These are phyloP conservation scores for Podila verticillata DNA, from an alignment of 192 early-diverging fungal genomes.

Conservation along the genomic window DNA sequence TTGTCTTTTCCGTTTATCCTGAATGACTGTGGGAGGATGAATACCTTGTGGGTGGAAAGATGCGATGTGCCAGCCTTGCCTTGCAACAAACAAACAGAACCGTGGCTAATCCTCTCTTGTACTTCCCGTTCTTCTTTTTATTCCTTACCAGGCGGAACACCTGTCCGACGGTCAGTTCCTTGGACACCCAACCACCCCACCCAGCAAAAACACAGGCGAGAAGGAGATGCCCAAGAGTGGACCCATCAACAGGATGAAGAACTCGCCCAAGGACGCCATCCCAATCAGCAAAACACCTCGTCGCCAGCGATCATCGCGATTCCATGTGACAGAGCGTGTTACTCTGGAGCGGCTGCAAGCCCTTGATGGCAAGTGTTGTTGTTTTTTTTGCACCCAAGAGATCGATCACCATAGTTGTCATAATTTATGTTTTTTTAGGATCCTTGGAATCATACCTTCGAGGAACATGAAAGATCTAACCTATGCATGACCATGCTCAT, in stretches of 20 bases:
- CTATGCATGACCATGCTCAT: conserved; percentile 1
- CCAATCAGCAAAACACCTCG: conserved; percentile 82
- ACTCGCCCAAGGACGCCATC: conserved; percentile 72
- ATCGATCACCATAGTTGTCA: background rate
- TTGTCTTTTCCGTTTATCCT: background rate
- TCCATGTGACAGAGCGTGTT: conserved; percentile 83
- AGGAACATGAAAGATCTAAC: conserved; percentile 6
- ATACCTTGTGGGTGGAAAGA: too few species aligned
- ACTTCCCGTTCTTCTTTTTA: background rate
- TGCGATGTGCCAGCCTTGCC: too few species aligned
- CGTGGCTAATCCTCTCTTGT: background rate
- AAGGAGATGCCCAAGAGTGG: conserved; percentile 57
- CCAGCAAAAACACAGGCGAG: conserved; percentile 35
- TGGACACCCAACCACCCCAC: conserved; percentile 27
- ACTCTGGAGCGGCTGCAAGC: conserved; percentile 80
- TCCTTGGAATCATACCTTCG: background rate
- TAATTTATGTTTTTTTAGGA: background rate
- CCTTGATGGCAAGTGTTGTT: conserved; percentile 73
- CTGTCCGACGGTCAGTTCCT: background rate
- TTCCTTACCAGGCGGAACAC: background rate
- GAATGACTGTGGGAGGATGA: background rate
- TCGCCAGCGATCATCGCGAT: conserved; percentile 87
- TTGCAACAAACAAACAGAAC: too few species aligned
- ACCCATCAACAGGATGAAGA: conserved; percentile 60
- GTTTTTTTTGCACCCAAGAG: background rate